These are phyloP conservation scores for Medicago arabica DNA, from an alignment of 306 rosid genomes.

Conservation along the genomic window DNA sequence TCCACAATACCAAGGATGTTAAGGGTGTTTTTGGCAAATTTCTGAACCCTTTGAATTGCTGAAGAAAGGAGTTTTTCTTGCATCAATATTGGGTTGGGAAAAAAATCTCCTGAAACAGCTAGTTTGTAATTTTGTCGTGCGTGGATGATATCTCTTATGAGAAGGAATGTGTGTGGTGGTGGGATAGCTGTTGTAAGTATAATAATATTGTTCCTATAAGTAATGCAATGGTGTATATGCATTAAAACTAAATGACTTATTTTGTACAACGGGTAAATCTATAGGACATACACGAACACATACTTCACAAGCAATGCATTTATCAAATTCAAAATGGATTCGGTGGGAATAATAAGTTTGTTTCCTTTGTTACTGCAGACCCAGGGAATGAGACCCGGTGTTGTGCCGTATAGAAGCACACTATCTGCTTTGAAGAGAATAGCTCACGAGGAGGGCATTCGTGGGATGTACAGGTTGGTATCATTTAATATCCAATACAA, in stretches of 20 bases:
- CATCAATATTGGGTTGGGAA: background rate
- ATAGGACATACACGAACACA: too few species aligned
- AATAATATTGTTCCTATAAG: slow-evolving; percentile 11
- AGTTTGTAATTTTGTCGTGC: background rate
- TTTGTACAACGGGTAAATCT: too few species aligned
- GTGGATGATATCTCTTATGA: slow-evolving; percentile 15
- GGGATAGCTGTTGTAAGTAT: slow-evolving; percentile 2
- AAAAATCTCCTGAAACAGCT: background rate
- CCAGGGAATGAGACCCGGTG: slow-evolving; percentile 82
- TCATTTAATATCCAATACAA: slow-evolving; percentile 10
- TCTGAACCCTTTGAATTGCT: background rate
- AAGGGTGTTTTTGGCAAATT: too few species aligned
- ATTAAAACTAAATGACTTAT: background rate
- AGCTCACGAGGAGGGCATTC: slow-evolving; percentile 88
- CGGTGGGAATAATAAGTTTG: slow-evolving; percentile 27
- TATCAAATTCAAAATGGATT: too few species aligned
- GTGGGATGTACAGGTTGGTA: slow-evolving; percentile 84
- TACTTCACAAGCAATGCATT: too few species aligned
- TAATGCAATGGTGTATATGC: background rate
- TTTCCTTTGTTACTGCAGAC: slow-evolving; percentile 58
- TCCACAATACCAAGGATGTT: too few species aligned
- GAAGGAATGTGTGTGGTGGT: background rate
- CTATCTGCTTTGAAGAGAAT: slow-evolving; percentile 86
- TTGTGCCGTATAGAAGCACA: slow-evolving; percentile 71
- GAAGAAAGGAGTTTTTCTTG: background rate